Evolutionary conservation across 352 stramenopile species (phyloP).

Genomic region (Phytophthora foliorum): DNA sequence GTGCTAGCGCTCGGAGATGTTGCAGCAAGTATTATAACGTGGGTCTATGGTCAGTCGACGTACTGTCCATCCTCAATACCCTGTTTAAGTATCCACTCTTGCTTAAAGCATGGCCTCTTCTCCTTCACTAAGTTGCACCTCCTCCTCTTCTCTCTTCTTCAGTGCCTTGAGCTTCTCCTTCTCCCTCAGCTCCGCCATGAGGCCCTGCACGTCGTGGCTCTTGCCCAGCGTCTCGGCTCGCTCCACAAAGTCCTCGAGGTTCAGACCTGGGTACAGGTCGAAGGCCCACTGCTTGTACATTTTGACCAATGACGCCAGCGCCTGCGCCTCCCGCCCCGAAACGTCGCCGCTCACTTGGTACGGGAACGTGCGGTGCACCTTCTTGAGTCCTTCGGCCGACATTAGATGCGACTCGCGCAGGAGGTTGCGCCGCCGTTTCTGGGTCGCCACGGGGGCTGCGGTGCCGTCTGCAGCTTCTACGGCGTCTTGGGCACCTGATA

Average conservation of each 20-base stretch:
- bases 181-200: slow-evolving; percentile 66
- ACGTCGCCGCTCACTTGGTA: slow-evolving; percentile 70
- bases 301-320: slow-evolving; percentile 69
- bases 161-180: slow-evolving; percentile 63
- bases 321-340: slow-evolving; percentile 69
- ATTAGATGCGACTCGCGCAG: slow-evolving; percentile 77
- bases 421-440: slow-evolving; percentile 62
- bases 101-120: slow-evolving; percentile 59
- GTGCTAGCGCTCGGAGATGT: too few relatives aligned
- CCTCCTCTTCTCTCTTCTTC: slow-evolving; percentile 20
- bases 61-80: too few relatives aligned
- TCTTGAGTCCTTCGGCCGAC: slow-evolving; percentile 69
- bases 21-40: too few relatives aligned
- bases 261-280: slow-evolving; percentile 82
- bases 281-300: slow-evolving; percentile 92
- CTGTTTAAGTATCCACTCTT: neutral
- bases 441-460: neutral
- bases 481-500: slow-evolving; percentile 10
- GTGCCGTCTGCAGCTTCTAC: slow-evolving; percentile 9
- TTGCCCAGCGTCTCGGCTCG: slow-evolving; percentile 69
- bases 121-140: slow-evolving; percentile 30
- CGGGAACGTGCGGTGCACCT: slow-evolving; percentile 78
- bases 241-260: slow-evolving; percentile 87
- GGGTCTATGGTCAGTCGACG: too few relatives aligned
- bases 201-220: slow-evolving; percentile 64